Conservation (phyloP, 139 green algal genomes). For the Chlorella vulgaris region DNA sequence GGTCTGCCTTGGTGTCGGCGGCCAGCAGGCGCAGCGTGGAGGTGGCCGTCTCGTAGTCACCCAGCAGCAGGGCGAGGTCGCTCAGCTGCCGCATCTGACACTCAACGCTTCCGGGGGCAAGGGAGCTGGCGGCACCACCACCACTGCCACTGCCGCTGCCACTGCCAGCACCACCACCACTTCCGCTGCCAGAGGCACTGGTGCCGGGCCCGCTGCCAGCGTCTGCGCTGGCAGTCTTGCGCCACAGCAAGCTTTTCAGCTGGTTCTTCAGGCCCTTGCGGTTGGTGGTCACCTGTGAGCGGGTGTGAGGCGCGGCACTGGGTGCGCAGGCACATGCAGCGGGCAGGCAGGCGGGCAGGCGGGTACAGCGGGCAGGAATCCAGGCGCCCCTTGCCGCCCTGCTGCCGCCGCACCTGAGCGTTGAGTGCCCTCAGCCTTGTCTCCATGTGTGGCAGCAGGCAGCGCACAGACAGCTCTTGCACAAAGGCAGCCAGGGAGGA, state of each 20-base stretch:
- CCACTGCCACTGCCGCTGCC: not conserved
- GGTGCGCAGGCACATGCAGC: too few relatives aligned
- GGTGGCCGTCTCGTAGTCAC: conserved; percentile 80
- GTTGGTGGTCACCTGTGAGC: conserved; percentile 60
- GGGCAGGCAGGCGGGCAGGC: too few relatives aligned
- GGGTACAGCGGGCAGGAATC: too few relatives aligned
- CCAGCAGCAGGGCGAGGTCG: conserved; percentile 87
- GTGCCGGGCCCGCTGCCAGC: conserved; percentile 18
- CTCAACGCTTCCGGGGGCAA: conserved; percentile 59
- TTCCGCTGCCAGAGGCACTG: not conserved
- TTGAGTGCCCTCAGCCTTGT: conserved; percentile 64
- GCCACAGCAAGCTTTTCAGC: conserved; percentile 78
- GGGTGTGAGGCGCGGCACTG: not conserved
- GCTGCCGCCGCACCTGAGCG: conserved; percentile 36
- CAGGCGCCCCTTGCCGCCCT: too few relatives aligned
- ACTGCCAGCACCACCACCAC: not conserved
- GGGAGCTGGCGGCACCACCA: conserved; percentile 7
- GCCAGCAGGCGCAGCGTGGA: conserved; percentile 81
- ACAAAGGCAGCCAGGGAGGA: conserved; percentile 45
- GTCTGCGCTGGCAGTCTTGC: conserved; percentile 34
- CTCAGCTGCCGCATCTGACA: conserved; percentile 78
- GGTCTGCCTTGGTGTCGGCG: conserved; percentile 67
- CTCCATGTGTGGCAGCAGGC: conserved; percentile 76
- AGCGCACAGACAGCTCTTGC: conserved; percentile 46
- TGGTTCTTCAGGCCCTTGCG: conserved; percentile 89